Evolutionary conservation across 2,329 filamentous ascomycete species (phyloP).

Genomic region (Phyllosticta ampelicida): DNA sequence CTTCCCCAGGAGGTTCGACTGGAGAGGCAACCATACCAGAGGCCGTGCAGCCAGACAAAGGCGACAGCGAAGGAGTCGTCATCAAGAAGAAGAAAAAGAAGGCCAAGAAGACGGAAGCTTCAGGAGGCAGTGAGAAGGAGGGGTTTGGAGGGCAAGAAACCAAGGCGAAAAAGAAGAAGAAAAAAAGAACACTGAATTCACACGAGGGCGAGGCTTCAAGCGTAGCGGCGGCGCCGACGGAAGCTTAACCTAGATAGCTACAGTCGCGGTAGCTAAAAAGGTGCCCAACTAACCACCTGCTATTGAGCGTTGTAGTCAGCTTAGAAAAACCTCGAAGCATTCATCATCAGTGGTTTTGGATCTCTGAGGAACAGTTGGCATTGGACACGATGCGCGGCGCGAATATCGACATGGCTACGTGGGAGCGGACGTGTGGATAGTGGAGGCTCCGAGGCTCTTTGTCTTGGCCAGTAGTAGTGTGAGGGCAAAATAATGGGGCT

Average conservation of each 20-base stretch:
- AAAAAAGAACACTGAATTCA: constrained; percentile 24
- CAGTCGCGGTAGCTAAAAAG: not conserved
- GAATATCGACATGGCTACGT: not conserved
- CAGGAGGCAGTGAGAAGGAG: constrained; percentile 10
- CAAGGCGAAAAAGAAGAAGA: constrained; percentile 31
- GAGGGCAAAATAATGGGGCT: too few species aligned
- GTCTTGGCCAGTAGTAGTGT: not conserved
- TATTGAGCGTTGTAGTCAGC: too few species aligned
- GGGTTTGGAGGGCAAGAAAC: constrained; percentile 8
- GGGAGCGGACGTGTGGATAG: not conserved
- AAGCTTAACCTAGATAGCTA: not conserved
- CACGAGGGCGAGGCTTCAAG: not conserved
- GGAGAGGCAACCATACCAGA: constrained; percentile 11
- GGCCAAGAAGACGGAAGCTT: constrained; percentile 20
- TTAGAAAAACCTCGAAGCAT: not conserved
- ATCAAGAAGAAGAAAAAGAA: constrained; percentile 34
- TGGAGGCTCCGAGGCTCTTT: not conserved
- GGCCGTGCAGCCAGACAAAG: constrained; percentile 7
- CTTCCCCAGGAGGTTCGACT: not conserved
- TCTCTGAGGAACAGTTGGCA: not conserved
- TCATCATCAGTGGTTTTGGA: not conserved
- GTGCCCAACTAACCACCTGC: too few species aligned
- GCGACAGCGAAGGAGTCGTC: constrained; percentile 7
- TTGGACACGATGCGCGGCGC: not conserved
- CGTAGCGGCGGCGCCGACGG: not conserved